phyloP scores from a whole-genome alignment of 2,329 filamentous ascomycete genomes.

The Cytospora chrysosperma region DNA sequence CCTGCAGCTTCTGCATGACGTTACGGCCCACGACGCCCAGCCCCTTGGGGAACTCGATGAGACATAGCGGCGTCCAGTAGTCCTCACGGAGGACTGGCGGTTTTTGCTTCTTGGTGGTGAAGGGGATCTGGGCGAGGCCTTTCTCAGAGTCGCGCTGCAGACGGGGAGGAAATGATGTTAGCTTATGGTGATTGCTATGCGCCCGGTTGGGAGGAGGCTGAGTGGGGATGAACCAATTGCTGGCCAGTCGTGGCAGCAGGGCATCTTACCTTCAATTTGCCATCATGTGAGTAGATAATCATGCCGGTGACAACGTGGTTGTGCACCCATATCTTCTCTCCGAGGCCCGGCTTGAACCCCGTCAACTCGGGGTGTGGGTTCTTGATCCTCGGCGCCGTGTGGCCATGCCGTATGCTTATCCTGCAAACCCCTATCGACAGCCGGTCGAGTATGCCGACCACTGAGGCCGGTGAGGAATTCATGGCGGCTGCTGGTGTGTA shows the following conservation, averaged over 20 bases:
- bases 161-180: not conserved
- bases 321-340: constrained; percentile 59
- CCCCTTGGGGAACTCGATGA: constrained; percentile 56
- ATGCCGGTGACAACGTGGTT: constrained; percentile 50
- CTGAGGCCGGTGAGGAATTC: constrained; percentile 37
- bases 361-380: constrained; percentile 29
- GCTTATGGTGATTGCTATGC: not conserved
- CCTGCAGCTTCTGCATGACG: constrained; percentile 63
- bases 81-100: constrained; percentile 64
- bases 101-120: constrained; percentile 66
- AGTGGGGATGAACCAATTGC: not conserved
- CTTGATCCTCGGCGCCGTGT: constrained; percentile 21
- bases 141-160: constrained; percentile 20
- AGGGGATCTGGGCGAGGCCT: constrained; percentile 44
- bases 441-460: constrained; percentile 30
- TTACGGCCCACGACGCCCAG: constrained; percentile 55
- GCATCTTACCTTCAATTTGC: constrained; percentile 26
- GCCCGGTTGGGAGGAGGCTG: not conserved
- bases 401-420: constrained; percentile 42
- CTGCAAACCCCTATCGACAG: constrained; percentile 42
- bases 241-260: not conserved
- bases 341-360: constrained; percentile 42
- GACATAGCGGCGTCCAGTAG: constrained; percentile 62
- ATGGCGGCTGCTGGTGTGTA: constrained; percentile 32
- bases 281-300: constrained; percentile 52